A percentile compares a stretch with the other conserved stretches of the same genome.
phyloP scores from a whole-genome alignment of 345 rosid species.

The Eucalyptus caleyi region DNA sequence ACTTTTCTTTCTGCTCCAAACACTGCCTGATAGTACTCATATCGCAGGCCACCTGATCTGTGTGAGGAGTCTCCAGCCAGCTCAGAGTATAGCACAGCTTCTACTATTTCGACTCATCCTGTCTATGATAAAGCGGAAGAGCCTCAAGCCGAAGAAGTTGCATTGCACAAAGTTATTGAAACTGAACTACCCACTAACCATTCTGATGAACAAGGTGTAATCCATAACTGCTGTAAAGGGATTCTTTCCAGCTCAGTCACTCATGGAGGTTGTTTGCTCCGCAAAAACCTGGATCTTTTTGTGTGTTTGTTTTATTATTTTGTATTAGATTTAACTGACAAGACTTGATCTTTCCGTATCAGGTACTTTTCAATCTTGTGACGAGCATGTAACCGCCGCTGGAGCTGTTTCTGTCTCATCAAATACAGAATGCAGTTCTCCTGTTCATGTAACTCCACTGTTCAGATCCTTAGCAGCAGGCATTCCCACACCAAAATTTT shows the following conservation, averaged over 20 bases:
- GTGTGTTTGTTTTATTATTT: background rate
- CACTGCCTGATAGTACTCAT: background rate
- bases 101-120: conserved; percentile 30
- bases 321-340: background rate
- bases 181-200: conserved; percentile 1
- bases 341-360: conserved; percentile 5
- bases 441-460: conserved; percentile 78
- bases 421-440: conserved; percentile 59
- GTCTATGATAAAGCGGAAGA: conserved; percentile 34
- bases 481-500: conserved; percentile 93
- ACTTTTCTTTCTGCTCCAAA: background rate
- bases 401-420: conserved; percentile 33
- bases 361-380: conserved; percentile 22
- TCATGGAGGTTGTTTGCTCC: conserved; percentile 29
- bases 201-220: conserved; percentile 3
- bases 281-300: background rate
- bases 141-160: conserved; percentile 17
- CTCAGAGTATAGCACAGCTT: conserved; percentile 86
- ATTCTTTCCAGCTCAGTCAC: conserved; percentile 15
- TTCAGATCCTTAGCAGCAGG: conserved; percentile 98
- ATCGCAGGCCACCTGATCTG: conserved; percentile 64
- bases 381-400: conserved; percentile 18
- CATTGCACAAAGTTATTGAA: conserved; percentile 15
- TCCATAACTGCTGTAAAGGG: conserved; percentile 19
- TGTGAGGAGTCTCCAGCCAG: conserved; percentile 78